phyloP scores from a whole-genome alignment of 2,329 filamentous ascomycete genomes.

The Fusarium algeriense region DNA sequence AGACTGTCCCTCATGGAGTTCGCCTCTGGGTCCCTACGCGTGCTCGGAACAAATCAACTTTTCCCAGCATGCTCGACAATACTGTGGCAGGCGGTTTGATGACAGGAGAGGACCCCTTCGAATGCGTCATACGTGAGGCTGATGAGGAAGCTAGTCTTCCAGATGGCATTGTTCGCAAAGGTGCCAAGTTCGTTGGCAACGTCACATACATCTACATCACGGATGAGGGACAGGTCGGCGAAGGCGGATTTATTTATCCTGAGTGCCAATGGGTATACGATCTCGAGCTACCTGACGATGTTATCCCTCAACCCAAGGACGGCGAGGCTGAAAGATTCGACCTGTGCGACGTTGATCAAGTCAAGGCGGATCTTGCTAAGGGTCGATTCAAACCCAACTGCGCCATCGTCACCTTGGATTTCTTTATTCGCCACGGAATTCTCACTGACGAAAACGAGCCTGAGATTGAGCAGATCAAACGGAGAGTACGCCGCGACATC shows the following conservation, averaged over 20 bases:
- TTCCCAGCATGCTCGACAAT: slow-evolving; percentile 93
- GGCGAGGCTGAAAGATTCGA: slow-evolving; percentile 90
- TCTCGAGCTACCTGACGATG: slow-evolving; percentile 76
- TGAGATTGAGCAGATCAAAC: slow-evolving; percentile 80
- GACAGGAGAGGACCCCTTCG: slow-evolving; percentile 82
- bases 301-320: slow-evolving; percentile 82
- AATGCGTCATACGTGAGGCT: slow-evolving; percentile 86
- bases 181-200: slow-evolving; percentile 71
- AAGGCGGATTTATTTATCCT: slow-evolving; percentile 85
- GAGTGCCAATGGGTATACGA: slow-evolving; percentile 95
- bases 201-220: slow-evolving; percentile 90
- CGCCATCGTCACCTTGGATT: slow-evolving; percentile 85
- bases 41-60: slow-evolving; percentile 83
- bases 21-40: slow-evolving; percentile 88
- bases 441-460: slow-evolving; percentile 83
- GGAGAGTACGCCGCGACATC: slow-evolving; percentile 80
- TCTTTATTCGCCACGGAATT: slow-evolving; percentile 87
- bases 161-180: slow-evolving; percentile 73
- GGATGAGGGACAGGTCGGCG: slow-evolving; percentile 80
- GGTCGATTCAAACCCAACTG: slow-evolving; percentile 96
- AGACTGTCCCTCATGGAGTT: slow-evolving; percentile 64
- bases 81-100: slow-evolving; percentile 85
- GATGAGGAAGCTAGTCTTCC: slow-evolving; percentile 89
- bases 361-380: slow-evolving; percentile 74
- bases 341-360: slow-evolving; percentile 81